Conservation (phyloP, 2,329 filamentous ascomycete species). For the Cyphellophora europaea region DNA sequence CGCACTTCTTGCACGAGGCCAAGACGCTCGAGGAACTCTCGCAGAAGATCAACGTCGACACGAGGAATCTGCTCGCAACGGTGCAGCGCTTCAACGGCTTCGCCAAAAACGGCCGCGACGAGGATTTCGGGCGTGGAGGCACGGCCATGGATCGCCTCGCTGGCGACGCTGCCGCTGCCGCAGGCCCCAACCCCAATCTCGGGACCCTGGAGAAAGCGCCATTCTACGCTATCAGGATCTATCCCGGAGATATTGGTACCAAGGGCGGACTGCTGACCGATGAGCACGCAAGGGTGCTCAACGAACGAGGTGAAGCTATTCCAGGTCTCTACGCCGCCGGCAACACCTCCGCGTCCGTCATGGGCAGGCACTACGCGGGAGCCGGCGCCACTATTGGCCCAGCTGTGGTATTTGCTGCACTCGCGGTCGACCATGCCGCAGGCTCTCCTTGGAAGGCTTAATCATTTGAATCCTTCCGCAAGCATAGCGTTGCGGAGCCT, state of each 20-base stretch:
- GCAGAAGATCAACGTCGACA: slow-evolving; percentile 17
- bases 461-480: too few relatives aligned
- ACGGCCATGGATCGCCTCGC: slow-evolving; percentile 23
- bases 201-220: slow-evolving; percentile 21
- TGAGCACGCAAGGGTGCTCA: slow-evolving; percentile 22
- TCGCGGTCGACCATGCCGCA: background rate
- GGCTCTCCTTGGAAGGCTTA: too few relatives aligned
- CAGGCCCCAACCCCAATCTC: slow-evolving; percentile 25
- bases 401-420: slow-evolving; percentile 24
- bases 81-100: slow-evolving; percentile 24
- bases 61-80: slow-evolving; percentile 16
- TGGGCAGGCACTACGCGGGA: slow-evolving; percentile 26
- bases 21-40: slow-evolving; percentile 21
- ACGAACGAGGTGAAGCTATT: slow-evolving; percentile 15
- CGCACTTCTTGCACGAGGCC: too few relatives aligned
- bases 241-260: slow-evolving; percentile 27
- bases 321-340: slow-evolving; percentile 27
- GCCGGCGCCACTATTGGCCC: slow-evolving; percentile 28
- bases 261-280: slow-evolving; percentile 8
- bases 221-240: slow-evolving; percentile 25
- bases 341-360: slow-evolving; percentile 25
- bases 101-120: slow-evolving; percentile 21
- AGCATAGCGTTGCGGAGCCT: too few relatives aligned
- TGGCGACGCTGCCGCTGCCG: slow-evolving; percentile 21
- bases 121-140: slow-evolving; percentile 25